Conservation (phyloP, 768 basidiomycete species). For the Hortiboletus flavorubellus region DNA sequence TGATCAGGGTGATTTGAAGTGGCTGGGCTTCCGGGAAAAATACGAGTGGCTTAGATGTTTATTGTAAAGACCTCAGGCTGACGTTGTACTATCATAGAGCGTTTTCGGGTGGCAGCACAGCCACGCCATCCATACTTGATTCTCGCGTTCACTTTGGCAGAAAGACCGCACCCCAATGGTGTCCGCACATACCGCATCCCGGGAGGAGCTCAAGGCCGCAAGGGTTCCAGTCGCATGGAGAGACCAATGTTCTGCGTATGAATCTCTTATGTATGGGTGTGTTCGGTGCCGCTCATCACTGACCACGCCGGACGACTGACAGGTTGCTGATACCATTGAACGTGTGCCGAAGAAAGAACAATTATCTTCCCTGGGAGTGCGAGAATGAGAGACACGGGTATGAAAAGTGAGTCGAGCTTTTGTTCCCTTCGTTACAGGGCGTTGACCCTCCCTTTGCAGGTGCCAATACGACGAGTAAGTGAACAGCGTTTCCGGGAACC, state of each 20-base stretch:
- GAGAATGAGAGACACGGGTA: constrained; percentile 84
- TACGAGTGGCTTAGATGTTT: no score
- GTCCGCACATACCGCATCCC: constrained; percentile 76
- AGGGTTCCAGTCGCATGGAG: constrained; percentile 80
- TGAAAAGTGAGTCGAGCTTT: constrained; percentile 59
- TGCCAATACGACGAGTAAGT: constrained; percentile 95
- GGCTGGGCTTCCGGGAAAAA: no score
- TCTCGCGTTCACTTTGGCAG: not conserved
- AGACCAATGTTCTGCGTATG: constrained; percentile 90
- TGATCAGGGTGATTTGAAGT: no score
- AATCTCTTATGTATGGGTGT: constrained; percentile 10
- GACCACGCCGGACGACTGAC: not conserved
- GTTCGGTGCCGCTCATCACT: not conserved
- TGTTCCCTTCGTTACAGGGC: not conserved
- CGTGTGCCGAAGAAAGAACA: constrained; percentile 72
- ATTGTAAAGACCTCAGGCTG: no score
- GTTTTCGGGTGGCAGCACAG: constrained; percentile 12
- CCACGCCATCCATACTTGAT: constrained; percentile 9
- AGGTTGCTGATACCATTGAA: constrained; percentile 89
- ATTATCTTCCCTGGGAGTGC: constrained; percentile 91
- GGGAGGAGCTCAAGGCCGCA: constrained; percentile 73
- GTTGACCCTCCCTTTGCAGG: constrained; percentile 38
- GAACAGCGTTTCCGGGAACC: not conserved
- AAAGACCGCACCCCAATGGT: constrained; percentile 44
- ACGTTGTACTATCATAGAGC: no score